Evolutionary conservation across 148 eudicot species (phyloP).

Genomic region (Hydrangea macrophylla): DNA sequence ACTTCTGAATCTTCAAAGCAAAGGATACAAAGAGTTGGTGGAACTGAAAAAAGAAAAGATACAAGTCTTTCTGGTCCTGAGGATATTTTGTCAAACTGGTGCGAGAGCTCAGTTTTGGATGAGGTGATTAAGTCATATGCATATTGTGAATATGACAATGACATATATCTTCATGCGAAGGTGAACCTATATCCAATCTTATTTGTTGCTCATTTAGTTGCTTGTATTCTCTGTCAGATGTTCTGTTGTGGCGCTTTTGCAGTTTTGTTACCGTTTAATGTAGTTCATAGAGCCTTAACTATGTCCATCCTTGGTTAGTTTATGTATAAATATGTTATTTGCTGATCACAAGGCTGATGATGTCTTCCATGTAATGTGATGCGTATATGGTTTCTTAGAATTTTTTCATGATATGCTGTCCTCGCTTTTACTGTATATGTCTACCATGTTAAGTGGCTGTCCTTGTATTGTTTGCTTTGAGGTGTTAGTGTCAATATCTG

Average conservation of each 20-base stretch:
- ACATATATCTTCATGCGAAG: conserved; percentile 41
- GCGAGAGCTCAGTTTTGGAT: conserved; percentile 39
- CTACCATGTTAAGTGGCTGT: neutral
- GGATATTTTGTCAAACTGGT: conserved; percentile 55
- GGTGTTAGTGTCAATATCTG: neutral
- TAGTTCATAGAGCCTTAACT: neutral
- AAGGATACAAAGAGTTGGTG: conserved; percentile 24
- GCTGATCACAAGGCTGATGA: no score
- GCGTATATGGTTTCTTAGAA: no score
- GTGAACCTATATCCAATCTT: conserved; percentile 22
- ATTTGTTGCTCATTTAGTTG: neutral
- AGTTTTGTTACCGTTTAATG: no score
- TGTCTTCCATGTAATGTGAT: no score
- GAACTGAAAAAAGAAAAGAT: conserved; percentile 27
- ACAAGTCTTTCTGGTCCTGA: conserved; percentile 37
- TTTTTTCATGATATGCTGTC: neutral
- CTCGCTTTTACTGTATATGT: neutral
- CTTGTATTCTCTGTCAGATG: neutral
- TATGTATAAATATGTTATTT: neutral
- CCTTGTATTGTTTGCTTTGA: neutral
- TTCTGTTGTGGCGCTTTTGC: neutral
- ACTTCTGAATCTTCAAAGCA: conserved; percentile 30
- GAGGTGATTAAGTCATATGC: conserved; percentile 61
- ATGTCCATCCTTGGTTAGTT: neutral
- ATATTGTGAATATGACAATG: conserved; percentile 45